Evolutionary conservation across 345 rosid genomes (phyloP).

Genomic region (Capsella bursapastoris): DNA sequence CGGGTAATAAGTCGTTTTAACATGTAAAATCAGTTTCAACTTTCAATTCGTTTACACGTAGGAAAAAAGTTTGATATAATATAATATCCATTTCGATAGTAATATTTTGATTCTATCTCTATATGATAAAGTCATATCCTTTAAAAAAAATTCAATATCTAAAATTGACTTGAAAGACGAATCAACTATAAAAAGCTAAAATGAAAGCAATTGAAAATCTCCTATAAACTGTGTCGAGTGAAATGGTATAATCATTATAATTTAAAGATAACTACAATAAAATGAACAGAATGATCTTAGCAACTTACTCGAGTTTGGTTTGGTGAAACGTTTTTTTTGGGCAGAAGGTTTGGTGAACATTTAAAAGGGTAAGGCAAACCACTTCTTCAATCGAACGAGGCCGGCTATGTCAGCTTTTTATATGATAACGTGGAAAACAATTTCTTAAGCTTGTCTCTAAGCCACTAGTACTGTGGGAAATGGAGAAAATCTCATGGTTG

Average conservation of each 20-base stretch:
- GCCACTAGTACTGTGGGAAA: slow-evolving; percentile 8
- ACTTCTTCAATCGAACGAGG: slow-evolving; percentile 23
- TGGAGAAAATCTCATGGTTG: slow-evolving; percentile 9
- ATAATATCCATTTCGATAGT: slow-evolving; percentile 11
- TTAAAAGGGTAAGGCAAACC: slow-evolving; percentile 11
- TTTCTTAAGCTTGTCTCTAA: slow-evolving; percentile 3
- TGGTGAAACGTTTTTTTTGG: background rate
- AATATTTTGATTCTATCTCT: background rate
- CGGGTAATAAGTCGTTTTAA: slow-evolving; percentile 19
- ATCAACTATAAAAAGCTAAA: background rate
- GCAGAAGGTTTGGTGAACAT: background rate
- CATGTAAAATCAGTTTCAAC: background rate
- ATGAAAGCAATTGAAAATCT: background rate
- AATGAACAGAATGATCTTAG: background rate
- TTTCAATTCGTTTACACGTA: background rate
- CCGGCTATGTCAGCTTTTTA: slow-evolving; percentile 14
- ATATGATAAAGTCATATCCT: background rate
- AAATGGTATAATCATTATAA: background rate
- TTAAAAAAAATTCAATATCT: background rate
- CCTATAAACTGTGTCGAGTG: background rate
- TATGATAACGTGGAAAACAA: background rate
- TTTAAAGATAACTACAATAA: background rate
- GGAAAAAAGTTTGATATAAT: slow-evolving; percentile 7
- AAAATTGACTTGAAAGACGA: background rate
- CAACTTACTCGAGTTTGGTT: background rate